Conservation (phyloP, 441 rosid species). For the Mallotus japonicus region DNA sequence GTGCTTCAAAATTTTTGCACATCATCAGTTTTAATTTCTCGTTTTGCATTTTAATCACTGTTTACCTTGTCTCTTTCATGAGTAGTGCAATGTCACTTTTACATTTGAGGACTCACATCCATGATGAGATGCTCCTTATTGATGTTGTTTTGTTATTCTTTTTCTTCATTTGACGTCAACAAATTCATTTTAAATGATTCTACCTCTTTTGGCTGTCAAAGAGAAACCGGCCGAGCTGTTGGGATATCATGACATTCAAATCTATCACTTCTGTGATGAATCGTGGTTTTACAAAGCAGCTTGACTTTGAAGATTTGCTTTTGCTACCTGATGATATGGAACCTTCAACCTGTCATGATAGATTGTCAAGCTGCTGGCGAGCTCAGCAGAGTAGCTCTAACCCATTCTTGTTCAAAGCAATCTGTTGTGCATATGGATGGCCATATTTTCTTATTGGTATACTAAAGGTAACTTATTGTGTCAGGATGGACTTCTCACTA, state of each 20-base stretch:
- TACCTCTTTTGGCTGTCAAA: slow-evolving; percentile 27
- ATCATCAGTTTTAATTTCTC: not conserved
- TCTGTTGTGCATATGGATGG: slow-evolving; percentile 77
- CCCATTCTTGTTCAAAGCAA: slow-evolving; percentile 70
- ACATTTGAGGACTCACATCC: not conserved
- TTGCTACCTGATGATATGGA: slow-evolving; percentile 71
- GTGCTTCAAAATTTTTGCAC: not conserved
- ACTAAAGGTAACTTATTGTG: slow-evolving; percentile 53
- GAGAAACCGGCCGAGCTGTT: slow-evolving; percentile 48
- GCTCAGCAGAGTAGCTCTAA: slow-evolving; percentile 44
- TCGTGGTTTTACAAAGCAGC: slow-evolving; percentile 70
- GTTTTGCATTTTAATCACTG: not conserved
- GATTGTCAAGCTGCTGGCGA: slow-evolving; percentile 61
- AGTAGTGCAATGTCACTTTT: not conserved
- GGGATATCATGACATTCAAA: slow-evolving; percentile 67
- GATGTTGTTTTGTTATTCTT: not conserved
- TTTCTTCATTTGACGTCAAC: not conserved
- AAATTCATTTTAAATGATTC: slow-evolving; percentile 10
- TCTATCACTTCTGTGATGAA: slow-evolving; percentile 61
- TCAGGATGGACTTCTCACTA: not conserved
- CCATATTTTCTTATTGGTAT: slow-evolving; percentile 76
- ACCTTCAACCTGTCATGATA: slow-evolving; percentile 69
- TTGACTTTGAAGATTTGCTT: slow-evolving; percentile 81
- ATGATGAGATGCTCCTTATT: slow-evolving; percentile 1
- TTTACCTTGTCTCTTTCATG: not conserved